Base-by-base conservation (phyloP, 208 protist genomes). In the Wallacemonas sp. region DNA sequence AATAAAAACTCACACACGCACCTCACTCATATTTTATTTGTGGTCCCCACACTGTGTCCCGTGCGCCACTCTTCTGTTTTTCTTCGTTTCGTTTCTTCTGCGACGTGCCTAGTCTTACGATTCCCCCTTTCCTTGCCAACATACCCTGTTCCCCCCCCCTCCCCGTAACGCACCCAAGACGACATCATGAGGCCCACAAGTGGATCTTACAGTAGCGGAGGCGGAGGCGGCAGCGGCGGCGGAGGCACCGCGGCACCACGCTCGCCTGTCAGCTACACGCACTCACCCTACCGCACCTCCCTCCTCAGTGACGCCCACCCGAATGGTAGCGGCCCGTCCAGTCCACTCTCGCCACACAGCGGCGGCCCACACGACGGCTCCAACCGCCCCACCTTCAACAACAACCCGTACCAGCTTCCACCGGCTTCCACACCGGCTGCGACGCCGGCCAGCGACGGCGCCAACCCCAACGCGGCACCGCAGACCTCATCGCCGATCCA, bases 221-320 rank as follows among this genome's bases (percentile, higher is more conserved):
- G 57, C 29, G 57, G 39, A 21, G 57, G 39, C n/a, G 57, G 39
- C 17, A 36, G 39, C 8, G 39, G 39, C n/a, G 57, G 24, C 9
- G 57, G 19, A n/a, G 47, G 5, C 26, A 17, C 26, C 12, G 14
- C 34, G 6, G 27, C 39, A 5, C 39, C 41, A 16, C 57, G 57
- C 38, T 49, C 57, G n/a, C 57, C 57, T 29, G 39, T 63, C 5
- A 63, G 39, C 41, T 63, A 63, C 57, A 63, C 41, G 24, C 57
- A 63, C 57, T 63, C 57, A 9, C 57, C 57, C 5, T 63, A 63
- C 24, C 34, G 39, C n/a, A 58, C 52, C 32, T 58, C 52, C 17
- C 29, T 49, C 12, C 57, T 46, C n/a, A 29, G 16, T 23, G 41
- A 49, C 57, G 33, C 16, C 11, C 3, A n/a, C 24, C 24, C 19